Percentiles rank a stretch among this genome's conserved stretches.
phyloP scores from a whole-genome alignment of 192 early-diverging fungal species.

The Coemansia reversa region DNA sequence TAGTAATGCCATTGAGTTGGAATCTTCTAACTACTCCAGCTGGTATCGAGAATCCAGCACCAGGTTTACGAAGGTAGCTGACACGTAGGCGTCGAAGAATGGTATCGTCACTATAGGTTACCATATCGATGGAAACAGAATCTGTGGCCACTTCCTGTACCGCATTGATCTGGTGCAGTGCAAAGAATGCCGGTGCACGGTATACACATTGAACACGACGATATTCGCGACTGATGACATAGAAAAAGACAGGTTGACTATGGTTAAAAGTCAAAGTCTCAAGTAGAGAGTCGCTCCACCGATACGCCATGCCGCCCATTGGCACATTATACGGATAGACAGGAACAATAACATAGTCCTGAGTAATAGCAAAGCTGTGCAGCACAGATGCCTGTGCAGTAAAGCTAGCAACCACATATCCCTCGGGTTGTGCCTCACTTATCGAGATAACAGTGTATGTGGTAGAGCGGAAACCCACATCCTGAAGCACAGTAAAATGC shows the following conservation, averaged over 20 bases:
- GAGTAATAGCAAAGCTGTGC: conserved; percentile 76
- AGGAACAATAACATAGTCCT: conserved; percentile 69
- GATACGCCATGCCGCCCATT: conserved; percentile 63
- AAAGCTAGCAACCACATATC: conserved; percentile 63
- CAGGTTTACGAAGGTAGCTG: conserved; percentile 55
- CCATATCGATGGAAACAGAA: conserved; percentile 64
- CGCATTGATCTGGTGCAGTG: conserved; percentile 75
- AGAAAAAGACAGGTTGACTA: conserved; percentile 60
- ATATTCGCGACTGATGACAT: conserved; percentile 71
- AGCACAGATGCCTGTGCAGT: conserved; percentile 66
- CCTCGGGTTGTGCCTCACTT: conserved; percentile 61
- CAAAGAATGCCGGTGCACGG: conserved; percentile 59
- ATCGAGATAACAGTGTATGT: conserved; percentile 68
- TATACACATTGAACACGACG: conserved; percentile 68
- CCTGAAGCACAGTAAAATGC: conserved; percentile 73
- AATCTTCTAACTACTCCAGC: conserved; percentile 63
- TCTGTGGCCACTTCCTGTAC: conserved; percentile 63
- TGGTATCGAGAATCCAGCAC: conserved; percentile 40
- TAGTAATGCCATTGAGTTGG: conserved; percentile 59
- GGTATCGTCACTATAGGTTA: conserved; percentile 61
- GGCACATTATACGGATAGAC: conserved; percentile 63
- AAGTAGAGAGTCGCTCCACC: conserved; percentile 70
- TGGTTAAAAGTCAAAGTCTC: conserved; percentile 68
- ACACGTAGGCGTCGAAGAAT: conserved; percentile 62
- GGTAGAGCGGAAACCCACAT: conserved; percentile 66